Base-by-base conservation (phyloP, 2,329 filamentous ascomycete genomes). In the Colletotrichum abscissum region DNA sequence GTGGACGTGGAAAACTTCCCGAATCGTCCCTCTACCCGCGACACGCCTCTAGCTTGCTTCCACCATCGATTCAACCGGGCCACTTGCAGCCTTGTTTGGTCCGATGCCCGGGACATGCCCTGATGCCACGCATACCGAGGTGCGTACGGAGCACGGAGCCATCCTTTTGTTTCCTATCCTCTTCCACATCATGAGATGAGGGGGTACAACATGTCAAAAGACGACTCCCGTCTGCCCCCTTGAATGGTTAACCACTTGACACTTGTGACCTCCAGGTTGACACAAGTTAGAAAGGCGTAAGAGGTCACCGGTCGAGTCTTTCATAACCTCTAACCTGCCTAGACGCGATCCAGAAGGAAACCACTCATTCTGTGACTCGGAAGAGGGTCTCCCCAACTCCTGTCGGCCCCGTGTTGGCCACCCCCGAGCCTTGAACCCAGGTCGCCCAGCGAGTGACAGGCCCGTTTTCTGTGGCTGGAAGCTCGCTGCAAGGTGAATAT, bases 301-400 rank as follows among this genome's bases (percentile, higher is more conserved):
- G 14, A 49, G 24, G 28, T 54, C 42, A 63, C 16, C 49, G 24
- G 30, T 22, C 46, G 19, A 46, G 19, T 42, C 33, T 56, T 24
- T 24, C 30, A 57, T 30, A 12, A 42, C 35, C 52, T 57, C 63
- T 38, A 12, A 58, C 63, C 11, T 66, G n/a, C 54, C 54, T 30
- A 46, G 54, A 33, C 54, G 26, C 19, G 5, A 19, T 35, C 38
- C 9, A 33, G 46, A 55, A 38, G 62, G 55, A 28, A 54, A 59
- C 24, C 33, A 60, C 62, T 65, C 52, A 70, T 70, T 71, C 71
- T 70, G 71, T 46, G 49, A 73, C 71, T 73, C 49, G 67, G 16
- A 73, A 62, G 71, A 73, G 71, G 70, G 60, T 14, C 69, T n/a
- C 42, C 9, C 11, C 46, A 22, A 57, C 71, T 65, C 71, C 67